Evolutionary conservation across 768 basidiomycete species (phyloP), one percentile per base, ranked within the genome.

Genomic region (Calocera viscosa): DNA sequence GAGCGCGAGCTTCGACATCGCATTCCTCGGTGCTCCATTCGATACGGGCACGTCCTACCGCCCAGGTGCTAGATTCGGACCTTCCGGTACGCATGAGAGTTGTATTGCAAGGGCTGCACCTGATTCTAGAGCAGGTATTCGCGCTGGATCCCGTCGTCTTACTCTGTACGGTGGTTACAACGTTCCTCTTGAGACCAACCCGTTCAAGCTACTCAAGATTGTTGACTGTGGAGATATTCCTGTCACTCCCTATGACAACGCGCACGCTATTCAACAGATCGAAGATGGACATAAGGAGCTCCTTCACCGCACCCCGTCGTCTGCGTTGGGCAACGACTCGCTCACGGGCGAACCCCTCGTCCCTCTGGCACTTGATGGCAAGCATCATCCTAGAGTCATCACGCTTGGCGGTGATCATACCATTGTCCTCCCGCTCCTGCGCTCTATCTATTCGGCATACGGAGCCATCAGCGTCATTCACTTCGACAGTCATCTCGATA

Each of bases 171-270:
- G 43, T 17, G 43, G 43, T 19, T 47, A 47, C 43, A 47, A 47
- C 24, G 43, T 47, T 19, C 43, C 43, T 17, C 43, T 47, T 19
- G 43, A 47, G 43, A 47, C 43, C 19, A 47, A 47, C 24, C 43
- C 43, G 8, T 47, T 47, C 43, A 47, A 47, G 43, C 16, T 47
- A 3, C 79, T 88, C 35, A 84, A 81, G 72, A 76, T 90, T 66
- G 87, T 90, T 63, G 88, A 89, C 73, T 90, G 88, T 66, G 88
- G 88, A 10, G 87, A 88, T 74, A 89, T 89, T 66, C 86, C 85
- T 0, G 87, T 89, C 33, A 88, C 86, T 2, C 88, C 88, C 0
- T 90, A 90, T 72, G 88, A 89, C 76, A 90, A 89, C 72, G 81
- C 82, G 65, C 80, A 75, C 69, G 88, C 88, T 34, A 88, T 90